Conservation (phyloP, 306 rosid genomes). For the Prunus salicina region DNA sequence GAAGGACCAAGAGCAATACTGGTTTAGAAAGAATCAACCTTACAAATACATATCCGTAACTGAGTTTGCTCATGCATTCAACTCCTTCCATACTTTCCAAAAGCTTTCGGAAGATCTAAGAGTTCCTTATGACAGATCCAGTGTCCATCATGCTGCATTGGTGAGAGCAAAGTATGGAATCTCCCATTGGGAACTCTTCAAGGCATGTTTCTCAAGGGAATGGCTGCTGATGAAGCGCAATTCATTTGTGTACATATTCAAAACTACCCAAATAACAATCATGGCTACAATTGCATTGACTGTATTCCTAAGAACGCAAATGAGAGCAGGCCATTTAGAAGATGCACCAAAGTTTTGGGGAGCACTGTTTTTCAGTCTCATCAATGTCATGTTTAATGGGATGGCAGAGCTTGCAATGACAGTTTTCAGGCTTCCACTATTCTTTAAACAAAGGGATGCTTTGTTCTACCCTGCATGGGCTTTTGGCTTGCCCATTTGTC, state of each 20-base stretch:
- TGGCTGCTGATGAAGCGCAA: slow-evolving; percentile 66
- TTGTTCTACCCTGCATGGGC: slow-evolving; percentile 70
- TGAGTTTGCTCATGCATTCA: slow-evolving; percentile 45
- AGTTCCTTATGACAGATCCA: slow-evolving; percentile 44
- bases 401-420: slow-evolving; percentile 73
- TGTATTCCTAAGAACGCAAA: slow-evolving; percentile 61
- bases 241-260: slow-evolving; percentile 58
- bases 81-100: slow-evolving; percentile 33
- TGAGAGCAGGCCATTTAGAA: slow-evolving; percentile 51
- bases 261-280: slow-evolving; percentile 59
- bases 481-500: slow-evolving; percentile 69
- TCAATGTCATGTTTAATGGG: slow-evolving; percentile 77
- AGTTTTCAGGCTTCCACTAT: slow-evolving; percentile 57
- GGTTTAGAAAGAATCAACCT: slow-evolving; percentile 50
- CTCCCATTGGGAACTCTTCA: slow-evolving; percentile 61
- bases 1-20: slow-evolving; percentile 81
- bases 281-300: slow-evolving; percentile 65
- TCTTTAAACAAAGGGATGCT: slow-evolving; percentile 73
- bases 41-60: slow-evolving; percentile 46
- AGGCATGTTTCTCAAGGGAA: slow-evolving; percentile 74
- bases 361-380: slow-evolving; percentile 61
- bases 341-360: slow-evolving; percentile 65
- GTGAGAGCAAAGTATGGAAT: slow-evolving; percentile 59
- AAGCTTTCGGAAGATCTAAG: slow-evolving; percentile 38
- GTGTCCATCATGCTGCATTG: slow-evolving; percentile 57